These are phyloP conservation scores for Tulasnella sp. DNA, from an alignment of 768 basidiomycete species.

Conservation along the genomic window DNA sequence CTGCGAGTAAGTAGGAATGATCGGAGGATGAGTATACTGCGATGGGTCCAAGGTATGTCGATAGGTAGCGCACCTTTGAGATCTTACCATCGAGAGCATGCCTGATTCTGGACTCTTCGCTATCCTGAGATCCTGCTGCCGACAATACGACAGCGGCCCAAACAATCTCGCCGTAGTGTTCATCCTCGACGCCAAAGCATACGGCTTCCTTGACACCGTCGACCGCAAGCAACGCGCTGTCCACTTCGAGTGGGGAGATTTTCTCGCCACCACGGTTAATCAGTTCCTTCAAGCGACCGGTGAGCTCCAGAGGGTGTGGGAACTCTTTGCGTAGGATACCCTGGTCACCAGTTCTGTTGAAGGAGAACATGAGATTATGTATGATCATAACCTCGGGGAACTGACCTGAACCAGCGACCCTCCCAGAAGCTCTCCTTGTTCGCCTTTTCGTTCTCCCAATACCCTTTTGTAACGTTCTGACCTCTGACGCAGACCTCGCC, in stretches of 20 bases:
- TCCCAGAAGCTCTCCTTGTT: conserved; percentile 38
- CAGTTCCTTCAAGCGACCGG: conserved; percentile 50
- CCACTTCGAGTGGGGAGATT: conserved; percentile 50
- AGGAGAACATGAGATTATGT: background rate
- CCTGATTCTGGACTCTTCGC: conserved; percentile 7
- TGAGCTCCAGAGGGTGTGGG: conserved; percentile 33
- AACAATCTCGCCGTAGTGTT: conserved; percentile 18
- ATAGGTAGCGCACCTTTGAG: background rate
- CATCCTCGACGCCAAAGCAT: conserved; percentile 21
- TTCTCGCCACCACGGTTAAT: conserved; percentile 53
- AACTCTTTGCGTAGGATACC: conserved; percentile 19
- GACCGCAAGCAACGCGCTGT: conserved; percentile 38
- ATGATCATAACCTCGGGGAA: background rate
- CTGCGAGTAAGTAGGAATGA: background rate
- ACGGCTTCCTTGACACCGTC: conserved; percentile 33
- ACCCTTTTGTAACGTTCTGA: conserved; percentile 42
- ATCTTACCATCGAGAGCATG: conserved; percentile 5
- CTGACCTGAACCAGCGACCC: conserved; percentile 39
- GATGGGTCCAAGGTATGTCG: background rate
- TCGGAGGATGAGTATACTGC: background rate
- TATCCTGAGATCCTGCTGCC: background rate
- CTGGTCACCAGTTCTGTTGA: conserved; percentile 25
- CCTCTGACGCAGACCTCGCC: conserved; percentile 49
- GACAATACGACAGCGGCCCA: conserved; percentile 16
- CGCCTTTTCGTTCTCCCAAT: conserved; percentile 38